Evolutionary conservation across 495 filamentous ascomycete genomes (phyloP).

Genomic region (Penicillium argentinense): DNA sequence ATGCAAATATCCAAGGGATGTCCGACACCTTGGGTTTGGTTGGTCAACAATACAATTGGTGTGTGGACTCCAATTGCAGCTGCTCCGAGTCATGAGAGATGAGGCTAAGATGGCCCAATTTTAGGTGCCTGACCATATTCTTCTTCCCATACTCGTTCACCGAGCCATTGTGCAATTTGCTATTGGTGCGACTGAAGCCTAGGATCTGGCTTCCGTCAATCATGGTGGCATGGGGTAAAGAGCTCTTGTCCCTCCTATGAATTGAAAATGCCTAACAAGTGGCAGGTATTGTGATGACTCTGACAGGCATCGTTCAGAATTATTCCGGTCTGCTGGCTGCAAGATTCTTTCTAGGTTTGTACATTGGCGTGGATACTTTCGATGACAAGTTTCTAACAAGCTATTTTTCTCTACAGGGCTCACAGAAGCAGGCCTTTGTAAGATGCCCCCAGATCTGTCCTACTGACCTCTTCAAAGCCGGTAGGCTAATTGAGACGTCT

Average conservation of each 20-base stretch:
- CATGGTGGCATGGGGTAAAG: constrained; percentile 53
- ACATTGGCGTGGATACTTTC: neutral
- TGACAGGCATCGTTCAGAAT: constrained; percentile 69
- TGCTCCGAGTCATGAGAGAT: neutral
- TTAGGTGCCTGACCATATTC: constrained; percentile 52
- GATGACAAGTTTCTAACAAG: neutral
- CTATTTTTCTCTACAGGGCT: neutral
- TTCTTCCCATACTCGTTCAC: constrained; percentile 64
- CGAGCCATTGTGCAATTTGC: constrained; percentile 63
- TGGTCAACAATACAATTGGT: constrained; percentile 15
- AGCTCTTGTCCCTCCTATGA: neutral
- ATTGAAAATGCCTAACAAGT: neutral
- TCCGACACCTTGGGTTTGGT: constrained; percentile 1
- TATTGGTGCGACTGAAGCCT: constrained; percentile 65
- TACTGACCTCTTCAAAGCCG: too few relatives aligned
- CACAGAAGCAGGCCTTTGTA: constrained; percentile 11
- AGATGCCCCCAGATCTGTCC: too few relatives aligned
- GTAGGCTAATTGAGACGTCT: too few relatives aligned
- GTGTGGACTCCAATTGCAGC: neutral
- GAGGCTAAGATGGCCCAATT: too few relatives aligned
- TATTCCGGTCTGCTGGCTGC: constrained; percentile 68
- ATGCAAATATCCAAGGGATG: constrained; percentile 14
- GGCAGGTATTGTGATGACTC: constrained; percentile 45
- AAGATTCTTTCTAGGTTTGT: constrained; percentile 70
- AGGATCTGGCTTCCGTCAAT: constrained; percentile 50